Evolutionary conservation across 148 eudicot genomes (phyloP).

Genomic region (Diospyros lotus): DNA sequence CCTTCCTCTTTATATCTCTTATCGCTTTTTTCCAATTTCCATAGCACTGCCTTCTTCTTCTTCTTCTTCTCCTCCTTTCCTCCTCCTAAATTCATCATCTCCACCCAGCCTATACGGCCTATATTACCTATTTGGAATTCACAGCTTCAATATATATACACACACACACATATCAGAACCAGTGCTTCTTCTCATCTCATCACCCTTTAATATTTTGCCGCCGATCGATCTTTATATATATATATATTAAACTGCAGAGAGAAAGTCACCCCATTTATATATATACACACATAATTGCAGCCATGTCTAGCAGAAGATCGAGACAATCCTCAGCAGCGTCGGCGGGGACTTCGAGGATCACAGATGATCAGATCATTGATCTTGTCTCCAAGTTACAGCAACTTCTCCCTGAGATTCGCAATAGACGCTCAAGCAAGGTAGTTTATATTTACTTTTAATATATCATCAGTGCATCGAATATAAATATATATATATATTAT

Average conservation of each 20-base stretch:
- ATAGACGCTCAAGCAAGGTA: slow-evolving; percentile 67
- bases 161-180: not conserved
- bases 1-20: not conserved
- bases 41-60: not conserved
- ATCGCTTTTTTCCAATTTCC: not conserved
- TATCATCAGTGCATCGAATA: not conserved
- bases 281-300: not conserved
- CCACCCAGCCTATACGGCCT: no score
- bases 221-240: not conserved
- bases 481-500: no score
- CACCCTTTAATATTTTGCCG: not conserved
- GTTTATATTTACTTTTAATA: not conserved
- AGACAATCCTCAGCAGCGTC: slow-evolving; percentile 31
- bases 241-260: not conserved
- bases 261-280: no score
- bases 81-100: no score
- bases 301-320: slow-evolving; percentile 74
- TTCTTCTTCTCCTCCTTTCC: no score
- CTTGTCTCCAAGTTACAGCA: slow-evolving; percentile 78
- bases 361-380: slow-evolving; percentile 69
- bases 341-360: slow-evolving; percentile 47
- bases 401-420: slow-evolving; percentile 73
- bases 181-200: not conserved
- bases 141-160: no score
- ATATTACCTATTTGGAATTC: no score